Evolutionary conservation across 768 basidiomycete species (phyloP).

Genomic region (Gymnopilus junonius): DNA sequence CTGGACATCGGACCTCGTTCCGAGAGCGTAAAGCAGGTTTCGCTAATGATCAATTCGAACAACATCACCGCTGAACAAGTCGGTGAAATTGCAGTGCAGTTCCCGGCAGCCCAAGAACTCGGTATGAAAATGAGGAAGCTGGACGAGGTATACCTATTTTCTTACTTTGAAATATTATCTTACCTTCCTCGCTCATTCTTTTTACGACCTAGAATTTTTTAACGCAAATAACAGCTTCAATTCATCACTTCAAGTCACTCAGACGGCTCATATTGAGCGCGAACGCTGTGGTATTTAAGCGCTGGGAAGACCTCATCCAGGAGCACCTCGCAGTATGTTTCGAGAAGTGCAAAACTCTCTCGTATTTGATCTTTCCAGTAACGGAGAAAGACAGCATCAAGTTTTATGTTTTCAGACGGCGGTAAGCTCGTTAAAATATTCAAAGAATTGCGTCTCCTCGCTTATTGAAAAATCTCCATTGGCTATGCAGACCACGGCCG

Average conservation of each 20-base stretch:
- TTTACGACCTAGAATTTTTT: neutral
- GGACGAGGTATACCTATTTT: neutral
- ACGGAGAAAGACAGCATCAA: neutral
- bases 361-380: neutral
- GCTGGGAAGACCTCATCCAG: neutral
- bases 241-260: neutral
- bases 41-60: neutral
- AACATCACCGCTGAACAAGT: neutral
- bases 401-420: neutral
- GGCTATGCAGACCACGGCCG: neutral
- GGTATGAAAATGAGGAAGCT: neutral
- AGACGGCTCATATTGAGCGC: neutral
- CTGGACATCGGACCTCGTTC: neutral
- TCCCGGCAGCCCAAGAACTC: neutral
- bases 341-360: neutral
- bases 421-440: neutral
- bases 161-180: neutral
- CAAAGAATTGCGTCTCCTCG: neutral
- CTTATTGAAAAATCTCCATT: neutral
- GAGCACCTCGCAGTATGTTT: neutral
- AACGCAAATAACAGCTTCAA: neutral
- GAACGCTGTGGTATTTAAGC: neutral
- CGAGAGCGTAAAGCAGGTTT: neutral
- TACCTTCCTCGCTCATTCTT: neutral
- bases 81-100: neutral